Conservation (phyloP, 116 monocot species). For the Phalaenopsis hybrid region DNA sequence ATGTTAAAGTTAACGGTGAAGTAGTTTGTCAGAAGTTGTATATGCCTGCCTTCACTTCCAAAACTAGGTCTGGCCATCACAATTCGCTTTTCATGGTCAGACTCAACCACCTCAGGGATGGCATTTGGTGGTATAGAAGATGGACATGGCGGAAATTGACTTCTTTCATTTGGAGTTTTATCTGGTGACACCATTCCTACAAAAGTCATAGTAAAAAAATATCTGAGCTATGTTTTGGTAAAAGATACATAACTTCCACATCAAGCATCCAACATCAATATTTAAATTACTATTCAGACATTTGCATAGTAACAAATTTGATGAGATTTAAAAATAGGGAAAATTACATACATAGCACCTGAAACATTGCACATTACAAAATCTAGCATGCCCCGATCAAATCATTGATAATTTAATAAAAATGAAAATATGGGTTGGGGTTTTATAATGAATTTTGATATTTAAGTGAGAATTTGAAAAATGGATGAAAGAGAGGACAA, state of each 20-base stretch:
- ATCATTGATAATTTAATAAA: too few relatives aligned
- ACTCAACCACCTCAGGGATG: slow-evolving; percentile 12
- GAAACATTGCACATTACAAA: too few relatives aligned
- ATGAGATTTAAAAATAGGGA: neutral
- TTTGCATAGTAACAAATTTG: neutral
- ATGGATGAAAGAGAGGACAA: too few relatives aligned
- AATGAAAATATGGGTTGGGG: too few relatives aligned
- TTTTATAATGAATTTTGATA: too few relatives aligned
- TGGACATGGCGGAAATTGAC: neutral
- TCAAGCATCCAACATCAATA: neutral
- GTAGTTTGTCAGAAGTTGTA: slow-evolving; percentile 58
- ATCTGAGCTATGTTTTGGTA: neutral
- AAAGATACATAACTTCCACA: neutral
- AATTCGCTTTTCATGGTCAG: slow-evolving; percentile 20
- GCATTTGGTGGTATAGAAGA: slow-evolving; percentile 9
- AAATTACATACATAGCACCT: too few relatives aligned
- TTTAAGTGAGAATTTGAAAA: too few relatives aligned
- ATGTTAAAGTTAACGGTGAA: slow-evolving; percentile 36
- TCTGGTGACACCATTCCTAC: neutral
- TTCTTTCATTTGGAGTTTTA: slow-evolving; percentile 1
- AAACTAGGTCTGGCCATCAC: slow-evolving; percentile 46
- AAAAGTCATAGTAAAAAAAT: neutral
- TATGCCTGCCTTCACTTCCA: slow-evolving; percentile 39
- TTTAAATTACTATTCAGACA: neutral
- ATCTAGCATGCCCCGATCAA: too few relatives aligned